phyloP scores from a whole-genome alignment of 192 early-diverging fungal genomes.

The Mortierella claussenii region DNA sequence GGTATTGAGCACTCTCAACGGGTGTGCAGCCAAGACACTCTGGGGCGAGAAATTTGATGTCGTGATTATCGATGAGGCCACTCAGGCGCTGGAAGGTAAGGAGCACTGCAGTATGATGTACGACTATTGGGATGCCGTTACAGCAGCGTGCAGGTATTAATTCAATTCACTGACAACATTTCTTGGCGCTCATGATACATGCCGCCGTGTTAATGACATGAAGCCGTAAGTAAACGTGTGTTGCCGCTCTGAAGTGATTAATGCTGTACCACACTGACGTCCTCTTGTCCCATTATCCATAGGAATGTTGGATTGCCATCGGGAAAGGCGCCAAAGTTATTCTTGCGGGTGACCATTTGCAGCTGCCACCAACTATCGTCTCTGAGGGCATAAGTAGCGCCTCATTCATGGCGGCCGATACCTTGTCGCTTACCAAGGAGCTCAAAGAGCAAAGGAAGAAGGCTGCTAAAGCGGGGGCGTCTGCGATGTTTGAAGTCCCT shows the following conservation, averaged over 20 bases:
- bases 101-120: background rate
- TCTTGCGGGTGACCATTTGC: conserved; percentile 90
- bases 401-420: conserved; percentile 21
- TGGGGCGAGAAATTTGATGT: conserved; percentile 77
- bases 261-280: too few relatives aligned
- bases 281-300: conserved; percentile 7
- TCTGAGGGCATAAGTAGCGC: conserved; percentile 53
- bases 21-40: conserved; percentile 65
- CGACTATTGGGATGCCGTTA: too few relatives aligned
- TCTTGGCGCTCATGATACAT: too few relatives aligned
- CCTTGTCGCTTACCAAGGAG: conserved; percentile 26
- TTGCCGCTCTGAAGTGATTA: too few relatives aligned
- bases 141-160: too few relatives aligned
- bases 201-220: too few relatives aligned
- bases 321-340: conserved; percentile 76
- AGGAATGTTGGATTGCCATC: conserved; percentile 93
- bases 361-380: conserved; percentile 89
- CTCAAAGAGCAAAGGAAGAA: conserved; percentile 30
- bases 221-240: too few relatives aligned
- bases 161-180: too few relatives aligned
- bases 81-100: conserved; percentile 79
- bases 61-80: conserved; percentile 90
- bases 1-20: conserved; percentile 84
- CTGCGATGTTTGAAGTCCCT: conserved; percentile 45
- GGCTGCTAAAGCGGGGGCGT: conserved; percentile 11